A percentile compares a stretch with the other conserved stretches of the same genome.
Evolutionary conservation across 1,284 basidiomycete genomes (phyloP).

Genomic region (Ceratobasidium sp.): DNA sequence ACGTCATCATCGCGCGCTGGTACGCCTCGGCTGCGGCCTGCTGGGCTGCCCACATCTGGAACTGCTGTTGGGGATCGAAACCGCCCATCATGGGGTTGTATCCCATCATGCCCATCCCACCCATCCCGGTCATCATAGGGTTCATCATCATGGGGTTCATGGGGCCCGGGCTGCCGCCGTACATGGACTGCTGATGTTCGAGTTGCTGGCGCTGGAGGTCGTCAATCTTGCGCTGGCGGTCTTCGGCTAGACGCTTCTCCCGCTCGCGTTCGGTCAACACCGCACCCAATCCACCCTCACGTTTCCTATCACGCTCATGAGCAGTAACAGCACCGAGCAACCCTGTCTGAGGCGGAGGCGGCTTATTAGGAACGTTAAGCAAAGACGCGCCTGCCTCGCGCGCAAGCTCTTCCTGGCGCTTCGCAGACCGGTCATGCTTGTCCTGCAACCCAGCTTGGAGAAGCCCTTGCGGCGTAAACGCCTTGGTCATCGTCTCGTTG

Average conservation of each 20-base stretch:
- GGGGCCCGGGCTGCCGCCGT: slow-evolving; percentile 58
- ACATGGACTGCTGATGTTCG: slow-evolving; percentile 88
- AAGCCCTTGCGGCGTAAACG: slow-evolving; percentile 93
- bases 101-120: slow-evolving; percentile 53
- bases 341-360: slow-evolving; percentile 95
- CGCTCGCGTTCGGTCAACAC: slow-evolving; percentile 95
- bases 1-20: slow-evolving; percentile 83
- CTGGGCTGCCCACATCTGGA: slow-evolving; percentile 91
- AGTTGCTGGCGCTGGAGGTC: slow-evolving; percentile 90
- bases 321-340: slow-evolving; percentile 95
- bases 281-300: slow-evolving; percentile 94
- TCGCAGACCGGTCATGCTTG: slow-evolving; percentile 94
- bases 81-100: slow-evolving; percentile 61
- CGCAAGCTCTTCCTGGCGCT: slow-evolving; percentile 92
- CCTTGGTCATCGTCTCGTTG: slow-evolving; percentile 85
- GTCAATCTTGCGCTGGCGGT: slow-evolving; percentile 91
- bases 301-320: slow-evolving; percentile 93
- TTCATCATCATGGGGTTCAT: slow-evolving; percentile 53
- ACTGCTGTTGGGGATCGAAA: slow-evolving; percentile 67
- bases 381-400: slow-evolving; percentile 90
- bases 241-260: slow-evolving; percentile 90
- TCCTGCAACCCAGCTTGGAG: slow-evolving; percentile 96
- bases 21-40: slow-evolving; percentile 90
- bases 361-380: slow-evolving; percentile 94
- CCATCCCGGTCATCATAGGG: slow-evolving; percentile 54